phyloP scores from a whole-genome alignment of 2,329 filamentous ascomycete genomes.

The Clonostachys solani region DNA sequence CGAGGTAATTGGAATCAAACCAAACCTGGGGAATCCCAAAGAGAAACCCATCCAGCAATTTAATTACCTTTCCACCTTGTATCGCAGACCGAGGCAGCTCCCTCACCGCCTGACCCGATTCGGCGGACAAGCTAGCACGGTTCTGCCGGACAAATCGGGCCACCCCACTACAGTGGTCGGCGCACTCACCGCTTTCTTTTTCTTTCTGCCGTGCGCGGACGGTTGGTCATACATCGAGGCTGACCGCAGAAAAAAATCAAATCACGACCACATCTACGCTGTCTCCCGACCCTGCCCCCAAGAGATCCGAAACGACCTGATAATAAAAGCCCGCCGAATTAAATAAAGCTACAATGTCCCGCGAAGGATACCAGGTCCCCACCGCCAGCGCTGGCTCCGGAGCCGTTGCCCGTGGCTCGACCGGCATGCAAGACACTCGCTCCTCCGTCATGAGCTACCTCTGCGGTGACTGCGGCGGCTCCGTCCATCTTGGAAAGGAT shows the following conservation, averaged over 20 bases:
- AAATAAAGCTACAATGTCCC: slow-evolving; percentile 44
- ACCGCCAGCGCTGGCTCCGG: slow-evolving; percentile 41
- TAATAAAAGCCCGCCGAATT: too few relatives aligned
- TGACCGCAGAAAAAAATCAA: too few relatives aligned
- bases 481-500: slow-evolving; percentile 33
- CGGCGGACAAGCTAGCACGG: neutral
- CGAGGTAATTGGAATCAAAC: too few relatives aligned
- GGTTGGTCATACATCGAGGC: too few relatives aligned
- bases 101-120: slow-evolving; percentile 3
- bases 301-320: too few relatives aligned
- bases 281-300: too few relatives aligned
- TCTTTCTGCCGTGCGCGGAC: neutral
- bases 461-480: slow-evolving; percentile 38
- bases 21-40: too few relatives aligned
- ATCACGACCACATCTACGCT: too few relatives aligned
- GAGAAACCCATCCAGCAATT: too few relatives aligned
- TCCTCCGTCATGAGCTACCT: slow-evolving; percentile 31
- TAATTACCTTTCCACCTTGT: too few relatives aligned
- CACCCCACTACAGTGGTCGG: neutral
- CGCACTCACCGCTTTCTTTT: slow-evolving; percentile 1
- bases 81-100: neutral
- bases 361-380: slow-evolving; percentile 76
- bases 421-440: slow-evolving; percentile 30
- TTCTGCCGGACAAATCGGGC: neutral
- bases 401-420: slow-evolving; percentile 34